Conservation (phyloP, 352 stramenopile species). For the Pythium aphanidermatum region DNA sequence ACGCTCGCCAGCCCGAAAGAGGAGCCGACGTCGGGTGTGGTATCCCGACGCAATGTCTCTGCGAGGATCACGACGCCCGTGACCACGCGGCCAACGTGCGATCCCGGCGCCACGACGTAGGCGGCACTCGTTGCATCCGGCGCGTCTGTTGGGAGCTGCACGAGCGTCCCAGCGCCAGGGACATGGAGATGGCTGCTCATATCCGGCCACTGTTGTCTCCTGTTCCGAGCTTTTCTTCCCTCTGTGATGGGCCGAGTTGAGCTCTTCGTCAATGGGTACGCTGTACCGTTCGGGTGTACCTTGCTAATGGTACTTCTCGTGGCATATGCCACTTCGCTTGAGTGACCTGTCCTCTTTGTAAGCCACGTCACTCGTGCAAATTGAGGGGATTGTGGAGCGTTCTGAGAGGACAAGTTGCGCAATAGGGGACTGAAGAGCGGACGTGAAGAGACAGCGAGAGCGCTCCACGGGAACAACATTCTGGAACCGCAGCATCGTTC, state of each 20-base stretch:
- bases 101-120: slow-evolving; percentile 66
- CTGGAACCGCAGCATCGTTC: too few species aligned
- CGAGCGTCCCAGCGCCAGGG: slow-evolving; percentile 12
- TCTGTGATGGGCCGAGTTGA: background rate
- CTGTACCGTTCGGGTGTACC: slow-evolving; percentile 12
- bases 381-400: background rate
- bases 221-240: background rate
- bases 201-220: too few species aligned
- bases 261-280: slow-evolving; percentile 9
- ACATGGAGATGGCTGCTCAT: slow-evolving; percentile 7
- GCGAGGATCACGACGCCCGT: slow-evolving; percentile 73
- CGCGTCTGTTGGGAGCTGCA: slow-evolving; percentile 1
- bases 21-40: too few species aligned
- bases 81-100: slow-evolving; percentile 79
- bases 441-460: slow-evolving; percentile 11
- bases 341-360: background rate
- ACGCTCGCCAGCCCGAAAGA: slow-evolving; percentile 56
- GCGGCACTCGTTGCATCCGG: slow-evolving; percentile 19
- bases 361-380: slow-evolving; percentile 21
- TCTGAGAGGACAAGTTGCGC: background rate
- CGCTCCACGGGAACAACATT: slow-evolving; percentile 2
- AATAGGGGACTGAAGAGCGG: slow-evolving; percentile 7
- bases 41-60: too few species aligned
- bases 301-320: too few species aligned
- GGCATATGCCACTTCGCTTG: background rate